Percentiles rank a stretch among this genome's conserved stretches.
These are phyloP conservation scores for Dendrobium officinale DNA, from an alignment of 106 monocot species.

Conservation along the genomic window DNA sequence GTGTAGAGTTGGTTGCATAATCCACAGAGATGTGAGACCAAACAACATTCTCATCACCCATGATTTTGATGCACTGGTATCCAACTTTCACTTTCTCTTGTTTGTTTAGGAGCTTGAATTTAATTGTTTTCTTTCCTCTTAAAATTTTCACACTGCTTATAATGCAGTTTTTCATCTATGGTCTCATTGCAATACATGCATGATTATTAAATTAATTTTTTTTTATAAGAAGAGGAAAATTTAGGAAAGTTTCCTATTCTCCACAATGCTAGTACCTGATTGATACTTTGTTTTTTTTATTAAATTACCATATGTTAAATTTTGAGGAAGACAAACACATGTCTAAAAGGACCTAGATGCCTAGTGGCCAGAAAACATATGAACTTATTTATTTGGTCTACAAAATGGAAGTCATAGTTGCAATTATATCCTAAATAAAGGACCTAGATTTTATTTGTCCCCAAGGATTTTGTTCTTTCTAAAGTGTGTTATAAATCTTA, in stretches of 20 bases:
- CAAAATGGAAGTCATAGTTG: too few relatives aligned
- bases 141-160: background rate
- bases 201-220: background rate
- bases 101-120: background rate
- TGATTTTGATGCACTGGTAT: constrained; percentile 93
- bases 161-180: background rate
- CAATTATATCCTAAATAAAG: too few relatives aligned
- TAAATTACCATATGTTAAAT: background rate
- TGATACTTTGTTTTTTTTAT: background rate
- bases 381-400: too few relatives aligned
- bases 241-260: background rate
- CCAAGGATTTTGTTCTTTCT: too few relatives aligned
- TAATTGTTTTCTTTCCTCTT: background rate
- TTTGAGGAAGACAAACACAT: too few relatives aligned
- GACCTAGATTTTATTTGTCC: too few relatives aligned
- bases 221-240: background rate
- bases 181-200: background rate
- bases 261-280: background rate
- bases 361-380: too few relatives aligned
- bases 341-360: too few relatives aligned
- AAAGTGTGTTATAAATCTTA: too few relatives aligned
- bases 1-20: constrained; percentile 90
- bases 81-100: background rate
- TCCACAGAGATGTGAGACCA: constrained; percentile 93
- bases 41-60: constrained; percentile 96